Evolutionary conservation across 2,329 filamentous ascomycete genomes (phyloP), one percentile per base, ranked within the genome.

Genomic region (Exophiala sideris): DNA sequence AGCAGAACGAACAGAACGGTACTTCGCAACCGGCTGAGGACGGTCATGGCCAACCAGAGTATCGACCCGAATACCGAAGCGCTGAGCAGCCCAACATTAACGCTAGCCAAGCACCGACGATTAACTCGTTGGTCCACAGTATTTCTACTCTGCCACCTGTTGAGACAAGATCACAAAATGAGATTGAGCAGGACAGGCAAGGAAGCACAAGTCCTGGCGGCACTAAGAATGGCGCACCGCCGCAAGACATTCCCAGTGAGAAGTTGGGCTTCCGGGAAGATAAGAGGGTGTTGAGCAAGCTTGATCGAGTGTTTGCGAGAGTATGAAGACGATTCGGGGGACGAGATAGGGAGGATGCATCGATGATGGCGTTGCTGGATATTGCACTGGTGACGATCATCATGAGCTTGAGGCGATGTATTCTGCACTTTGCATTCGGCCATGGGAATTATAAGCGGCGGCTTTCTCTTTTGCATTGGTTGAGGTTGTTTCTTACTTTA

Each of bases 201-300:
- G 72, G 72, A 16, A 76, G 73, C 56, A 68, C 69, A 41, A 76
- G 73, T 57, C 55, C 61, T 64, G 59, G 67, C 63, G 48, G 68
- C 10, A 63, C 50, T 18, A 63, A 51, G 52, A 66, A 65, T 14
- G 62, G 63, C 4, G 73, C 73, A 18, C 74, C 74, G 32, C 75
- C 79, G 6, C 75, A 77, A 50, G 79, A 82, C 63, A 81, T 82
- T 46, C 79, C 79, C 6, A 79, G 74, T 47, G 77, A 81, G 56
- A 82, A 81, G 59, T 69, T 82, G 21, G 79, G 76, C 4, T 82
- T 81, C 45, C 75, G 78, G 14, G 85, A 88, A 67, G 86, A 89
- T 61, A 79, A 79, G 57, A 76, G 84, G 60, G 85, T 84, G 1
- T 68, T 89, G 42, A 78, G 83, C 59, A 83, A 87, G 66, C 72